phyloP scores from a whole-genome alignment of 805 yeast genomes.

The baker's yeast (Saccharomyces cerevisiae) region DNA sequence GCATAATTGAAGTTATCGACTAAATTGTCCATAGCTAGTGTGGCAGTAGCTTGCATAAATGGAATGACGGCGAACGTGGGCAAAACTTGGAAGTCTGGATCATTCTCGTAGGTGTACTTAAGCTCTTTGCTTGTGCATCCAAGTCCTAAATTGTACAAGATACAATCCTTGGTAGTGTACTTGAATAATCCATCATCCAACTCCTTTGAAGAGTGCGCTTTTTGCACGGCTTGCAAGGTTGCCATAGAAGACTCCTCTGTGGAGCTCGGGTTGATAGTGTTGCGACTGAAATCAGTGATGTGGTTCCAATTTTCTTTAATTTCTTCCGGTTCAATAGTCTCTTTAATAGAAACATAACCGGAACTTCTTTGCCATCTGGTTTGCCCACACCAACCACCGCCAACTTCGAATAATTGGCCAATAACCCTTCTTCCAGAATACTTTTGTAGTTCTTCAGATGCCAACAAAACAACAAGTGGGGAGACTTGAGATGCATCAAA shows the following conservation, averaged over 20 bases:
- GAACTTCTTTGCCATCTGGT: conserved; percentile 92
- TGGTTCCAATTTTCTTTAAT: conserved; percentile 59
- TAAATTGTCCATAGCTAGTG: conserved; percentile 47
- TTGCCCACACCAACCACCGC: conserved; percentile 94
- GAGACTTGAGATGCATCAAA: conserved; percentile 86
- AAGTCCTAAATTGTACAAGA: conserved; percentile 79
- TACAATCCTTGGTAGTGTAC: conserved; percentile 62
- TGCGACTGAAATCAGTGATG: conserved; percentile 54
- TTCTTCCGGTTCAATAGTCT: conserved; percentile 52
- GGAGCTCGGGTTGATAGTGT: conserved; percentile 41
- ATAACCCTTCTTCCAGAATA: conserved; percentile 35
- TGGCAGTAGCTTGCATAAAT: conserved; percentile 55
- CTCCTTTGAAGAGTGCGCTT: conserved; percentile 33
- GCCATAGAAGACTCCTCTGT: conserved; percentile 76
- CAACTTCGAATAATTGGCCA: conserved; percentile 84
- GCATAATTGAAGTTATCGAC: conserved; percentile 83
- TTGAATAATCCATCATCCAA: conserved; percentile 32
- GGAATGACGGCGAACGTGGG: conserved; percentile 91
- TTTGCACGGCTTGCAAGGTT: conserved; percentile 54
- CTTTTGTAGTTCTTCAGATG: conserved; percentile 59
- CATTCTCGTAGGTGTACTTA: conserved; percentile 70
- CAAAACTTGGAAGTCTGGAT: conserved; percentile 68
- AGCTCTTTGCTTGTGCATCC: conserved; percentile 78
- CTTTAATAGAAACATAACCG: conserved; percentile 58
- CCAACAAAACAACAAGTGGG: conserved; percentile 72